Evolutionary conservation across 306 rosid genomes (phyloP).

Genomic region (Inga laurina): DNA sequence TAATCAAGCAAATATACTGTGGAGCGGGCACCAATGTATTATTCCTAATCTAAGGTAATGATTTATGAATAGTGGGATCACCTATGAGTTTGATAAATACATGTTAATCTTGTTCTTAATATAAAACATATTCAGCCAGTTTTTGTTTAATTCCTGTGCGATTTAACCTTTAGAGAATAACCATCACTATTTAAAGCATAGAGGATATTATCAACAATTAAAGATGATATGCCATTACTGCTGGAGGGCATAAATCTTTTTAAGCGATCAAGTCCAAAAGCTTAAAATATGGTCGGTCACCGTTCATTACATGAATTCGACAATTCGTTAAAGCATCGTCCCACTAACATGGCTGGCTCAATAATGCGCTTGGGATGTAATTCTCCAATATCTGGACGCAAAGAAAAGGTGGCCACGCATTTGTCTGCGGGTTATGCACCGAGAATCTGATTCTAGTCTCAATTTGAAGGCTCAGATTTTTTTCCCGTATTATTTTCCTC

Average conservation of each 20-base stretch:
- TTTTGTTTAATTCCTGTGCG: neutral
- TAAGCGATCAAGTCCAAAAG: neutral
- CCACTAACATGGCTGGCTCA: neutral
- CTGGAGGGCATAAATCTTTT: neutral
- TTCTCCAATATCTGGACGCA: slow-evolving; percentile 13
- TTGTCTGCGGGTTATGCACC: neutral
- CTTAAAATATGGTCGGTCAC: neutral
- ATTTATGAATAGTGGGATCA: neutral
- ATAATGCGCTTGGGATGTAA: neutral
- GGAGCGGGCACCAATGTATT: neutral
- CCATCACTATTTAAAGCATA: no score
- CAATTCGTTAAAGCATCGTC: neutral
- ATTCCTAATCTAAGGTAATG: neutral
- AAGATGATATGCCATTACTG: neutral
- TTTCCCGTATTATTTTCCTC: neutral
- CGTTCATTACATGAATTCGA: neutral
- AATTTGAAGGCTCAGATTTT: neutral
- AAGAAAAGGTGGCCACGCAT: neutral
- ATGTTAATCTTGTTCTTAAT: no score
- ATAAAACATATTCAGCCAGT: no score
- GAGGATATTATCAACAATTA: neutral
- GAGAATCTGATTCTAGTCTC: slow-evolving; percentile 24
- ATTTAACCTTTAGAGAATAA: neutral
- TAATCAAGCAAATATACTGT: neutral
- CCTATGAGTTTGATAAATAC: neutral